Evolutionary conservation across 2,329 filamentous ascomycete species (phyloP).

Genomic region (Fusarium neocosmosporiellum): DNA sequence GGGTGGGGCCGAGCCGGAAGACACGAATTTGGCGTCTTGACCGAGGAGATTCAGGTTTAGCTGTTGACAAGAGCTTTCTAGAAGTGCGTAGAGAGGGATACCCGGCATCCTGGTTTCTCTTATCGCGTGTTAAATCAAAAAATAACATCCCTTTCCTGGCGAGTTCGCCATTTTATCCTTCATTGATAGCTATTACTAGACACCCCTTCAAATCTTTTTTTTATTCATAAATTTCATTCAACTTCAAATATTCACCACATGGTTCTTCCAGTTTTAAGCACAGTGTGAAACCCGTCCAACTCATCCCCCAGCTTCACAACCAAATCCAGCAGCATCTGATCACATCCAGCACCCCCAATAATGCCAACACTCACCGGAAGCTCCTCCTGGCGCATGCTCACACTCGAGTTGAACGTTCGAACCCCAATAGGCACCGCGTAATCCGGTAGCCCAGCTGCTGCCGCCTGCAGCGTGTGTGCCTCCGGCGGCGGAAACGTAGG

Average conservation of each 20-base stretch:
- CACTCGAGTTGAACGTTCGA: neutral
- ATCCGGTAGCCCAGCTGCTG: neutral
- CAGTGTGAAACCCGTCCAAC: neutral
- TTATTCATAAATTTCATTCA: neutral
- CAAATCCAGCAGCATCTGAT: neutral
- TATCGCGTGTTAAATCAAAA: too few species aligned
- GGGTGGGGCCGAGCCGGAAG: neutral
- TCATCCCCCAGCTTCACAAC: neutral
- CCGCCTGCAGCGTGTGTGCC: neutral
- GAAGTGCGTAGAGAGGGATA: neutral
- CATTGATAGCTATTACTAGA: neutral
- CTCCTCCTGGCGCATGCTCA: neutral
- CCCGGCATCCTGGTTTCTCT: accelerated
- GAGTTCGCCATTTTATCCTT: neutral
- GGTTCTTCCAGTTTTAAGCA: neutral
- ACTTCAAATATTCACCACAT: neutral
- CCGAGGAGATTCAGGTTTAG: neutral
- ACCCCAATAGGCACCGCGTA: neutral
- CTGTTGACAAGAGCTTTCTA: neutral
- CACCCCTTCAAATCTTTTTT: neutral
- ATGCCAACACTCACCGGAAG: slow-evolving; percentile 1
- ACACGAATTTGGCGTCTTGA: neutral
- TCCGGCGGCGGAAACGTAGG: neutral
- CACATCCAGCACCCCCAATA: neutral
- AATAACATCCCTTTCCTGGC: too few species aligned